Conservation (phyloP, 148 eudicot species). For the Rhododendron vialii region DNA sequence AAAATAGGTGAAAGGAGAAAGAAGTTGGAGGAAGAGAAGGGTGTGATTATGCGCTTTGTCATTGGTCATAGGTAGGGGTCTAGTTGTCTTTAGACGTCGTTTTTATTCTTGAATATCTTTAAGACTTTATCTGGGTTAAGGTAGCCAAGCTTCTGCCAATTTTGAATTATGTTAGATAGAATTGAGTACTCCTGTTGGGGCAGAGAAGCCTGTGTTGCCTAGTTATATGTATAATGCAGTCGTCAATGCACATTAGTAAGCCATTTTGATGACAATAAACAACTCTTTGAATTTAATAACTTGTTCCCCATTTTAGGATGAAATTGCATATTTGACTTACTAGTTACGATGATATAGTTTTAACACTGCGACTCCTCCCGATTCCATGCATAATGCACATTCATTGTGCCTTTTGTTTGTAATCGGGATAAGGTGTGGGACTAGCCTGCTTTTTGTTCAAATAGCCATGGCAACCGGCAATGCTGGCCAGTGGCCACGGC, state of each 20-base stretch:
- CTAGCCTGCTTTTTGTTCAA: background rate
- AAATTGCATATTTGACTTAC: background rate
- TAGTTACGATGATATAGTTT: background rate
- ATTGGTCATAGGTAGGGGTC: conserved; percentile 64
- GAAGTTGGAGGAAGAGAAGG: conserved; percentile 69
- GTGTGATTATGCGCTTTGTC: conserved; percentile 68
- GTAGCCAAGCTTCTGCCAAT: background rate
- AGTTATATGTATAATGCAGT: background rate
- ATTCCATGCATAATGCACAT: background rate
- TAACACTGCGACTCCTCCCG: background rate
- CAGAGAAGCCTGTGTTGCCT: background rate
- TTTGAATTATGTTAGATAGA: background rate
- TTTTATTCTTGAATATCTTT: background rate
- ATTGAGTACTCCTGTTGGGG: background rate
- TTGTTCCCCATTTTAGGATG: background rate
- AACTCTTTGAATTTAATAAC: background rate
- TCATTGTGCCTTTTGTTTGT: background rate
- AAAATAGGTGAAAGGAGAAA: conserved; percentile 57
- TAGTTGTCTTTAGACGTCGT: conserved; percentile 6
- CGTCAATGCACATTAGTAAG: background rate
- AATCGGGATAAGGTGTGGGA: background rate
- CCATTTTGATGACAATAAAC: background rate
- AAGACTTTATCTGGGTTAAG: background rate
- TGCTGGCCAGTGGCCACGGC: background rate
- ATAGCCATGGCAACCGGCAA: background rate